These are phyloP conservation scores for Phytophthora uliginosa DNA, from an alignment of 352 stramenopile species.

Conservation along the genomic window DNA sequence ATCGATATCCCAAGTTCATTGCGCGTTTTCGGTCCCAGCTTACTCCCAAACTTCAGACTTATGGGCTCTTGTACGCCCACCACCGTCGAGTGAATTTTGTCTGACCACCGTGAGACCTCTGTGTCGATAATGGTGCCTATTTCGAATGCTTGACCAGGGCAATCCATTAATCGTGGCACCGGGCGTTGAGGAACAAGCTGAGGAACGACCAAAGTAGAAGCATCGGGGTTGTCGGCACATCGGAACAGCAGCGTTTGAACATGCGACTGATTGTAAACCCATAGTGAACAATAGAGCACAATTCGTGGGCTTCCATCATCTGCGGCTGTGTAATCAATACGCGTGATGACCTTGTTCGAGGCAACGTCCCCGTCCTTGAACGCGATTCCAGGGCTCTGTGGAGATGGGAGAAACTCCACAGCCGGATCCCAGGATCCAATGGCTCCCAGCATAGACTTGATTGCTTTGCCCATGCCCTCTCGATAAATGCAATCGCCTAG, in stretches of 20 bases:
- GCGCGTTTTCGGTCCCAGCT: slow-evolving; percentile 68
- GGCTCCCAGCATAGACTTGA: slow-evolving; percentile 74
- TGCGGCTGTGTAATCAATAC: slow-evolving; percentile 85
- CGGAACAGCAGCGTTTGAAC: slow-evolving; percentile 84
- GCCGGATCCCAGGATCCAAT: slow-evolving; percentile 62
- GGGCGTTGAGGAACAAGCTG: slow-evolving; percentile 73
- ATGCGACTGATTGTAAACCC: slow-evolving; percentile 94
- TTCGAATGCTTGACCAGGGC: slow-evolving; percentile 82
- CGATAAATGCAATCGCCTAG: slow-evolving; percentile 88
- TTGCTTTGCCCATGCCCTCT: slow-evolving; percentile 74
- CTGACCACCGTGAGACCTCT: slow-evolving; percentile 86
- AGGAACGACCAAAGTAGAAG: slow-evolving; percentile 58
- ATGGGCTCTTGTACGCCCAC: slow-evolving; percentile 89
- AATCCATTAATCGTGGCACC: slow-evolving; percentile 89
- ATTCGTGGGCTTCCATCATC: slow-evolving; percentile 88
- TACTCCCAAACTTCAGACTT: slow-evolving; percentile 79
- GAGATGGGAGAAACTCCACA: slow-evolving; percentile 78
- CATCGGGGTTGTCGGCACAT: slow-evolving; percentile 65
- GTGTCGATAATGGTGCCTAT: slow-evolving; percentile 90
- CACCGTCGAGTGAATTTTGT: slow-evolving; percentile 88
- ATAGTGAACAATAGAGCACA: slow-evolving; percentile 86
- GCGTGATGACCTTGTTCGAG: slow-evolving; percentile 73
- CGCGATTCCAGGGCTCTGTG: slow-evolving; percentile 54
- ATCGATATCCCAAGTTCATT: slow-evolving; percentile 91
- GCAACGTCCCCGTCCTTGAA: slow-evolving; percentile 81